Base-by-base conservation (phyloP, 495 filamentous ascomycete genomes). In the Aspergillus nanangensis region DNA sequence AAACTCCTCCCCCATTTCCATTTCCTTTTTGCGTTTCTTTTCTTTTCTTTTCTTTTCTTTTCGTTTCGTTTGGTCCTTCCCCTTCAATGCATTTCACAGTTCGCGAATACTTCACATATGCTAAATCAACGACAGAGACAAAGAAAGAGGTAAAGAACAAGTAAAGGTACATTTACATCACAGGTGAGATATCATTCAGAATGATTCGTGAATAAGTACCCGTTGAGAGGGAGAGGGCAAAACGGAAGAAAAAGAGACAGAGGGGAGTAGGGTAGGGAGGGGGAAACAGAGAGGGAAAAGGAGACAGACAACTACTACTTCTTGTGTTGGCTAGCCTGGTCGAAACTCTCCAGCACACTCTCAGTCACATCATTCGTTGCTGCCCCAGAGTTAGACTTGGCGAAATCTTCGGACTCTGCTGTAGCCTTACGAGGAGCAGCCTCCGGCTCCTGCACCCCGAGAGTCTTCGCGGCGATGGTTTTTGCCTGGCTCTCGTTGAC, bases 401-500 rank as follows among this genome's bases (percentile, higher is more conserved):
- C 41, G 7, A 23, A 37, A 23, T 66, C 50, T 19, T 37, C 42
- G n/a, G n/a, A n/a, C n/a, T n/a, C n/a, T n/a, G n/a, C n/a, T n/a
- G n/a, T n/a, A n/a, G n/a, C n/a, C n/a, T n/a, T n/a, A n/a, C n/a
- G n/a, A n/a, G n/a, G n/a, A n/a, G n/a, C n/a, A n/a, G n/a, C n/a
- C n/a, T n/a, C 8, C 10, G 45, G 15, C 18, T 51, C 43, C 41
- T 66, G 45, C 10, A 62, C 62, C 13, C 65, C 65, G 25, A 74
- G 56, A 10, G 67, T 38, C 55, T 71, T 77, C 45, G 78, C 79
- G 3, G 84, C 83, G 61, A 85, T 70, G 8, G 69, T 69, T 60
- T 79, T 83, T 29, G 81, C 79, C 72, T 96, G 94, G n/a, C 80
- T 78, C 46, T 91, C 80, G 50, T 80, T 90, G 35, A 98, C 87